Conservation (phyloP, 163 green algal species). For the Prototheca stagnorum region DNA sequence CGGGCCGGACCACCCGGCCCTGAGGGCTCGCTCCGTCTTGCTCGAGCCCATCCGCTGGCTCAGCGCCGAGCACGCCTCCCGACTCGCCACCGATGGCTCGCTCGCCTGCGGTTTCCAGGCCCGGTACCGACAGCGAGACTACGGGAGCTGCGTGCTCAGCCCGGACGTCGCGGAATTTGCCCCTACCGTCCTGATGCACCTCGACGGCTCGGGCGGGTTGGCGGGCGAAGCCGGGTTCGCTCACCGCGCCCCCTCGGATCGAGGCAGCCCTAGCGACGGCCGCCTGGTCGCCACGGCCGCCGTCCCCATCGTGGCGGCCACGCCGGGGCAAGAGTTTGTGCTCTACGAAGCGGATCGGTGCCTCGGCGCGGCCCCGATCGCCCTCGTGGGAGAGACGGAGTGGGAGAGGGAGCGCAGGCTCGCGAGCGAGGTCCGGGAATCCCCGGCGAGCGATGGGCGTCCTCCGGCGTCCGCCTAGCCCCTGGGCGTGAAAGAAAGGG, state of each 20-base stretch:
- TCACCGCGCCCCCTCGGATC: background rate
- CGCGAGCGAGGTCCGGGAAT: too few species aligned
- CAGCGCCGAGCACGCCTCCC: constrained; percentile 4
- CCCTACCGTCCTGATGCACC: too few species aligned
- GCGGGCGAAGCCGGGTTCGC: background rate
- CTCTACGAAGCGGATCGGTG: constrained; percentile 38
- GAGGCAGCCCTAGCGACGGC: background rate
- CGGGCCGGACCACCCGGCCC: constrained; percentile 40
- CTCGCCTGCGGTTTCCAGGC: constrained; percentile 32
- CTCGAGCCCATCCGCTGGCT: constrained; percentile 40
- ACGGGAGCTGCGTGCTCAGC: background rate
- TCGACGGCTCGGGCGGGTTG: too few species aligned
- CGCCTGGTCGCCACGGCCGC: constrained; percentile 17
- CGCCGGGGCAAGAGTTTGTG: constrained; percentile 40
- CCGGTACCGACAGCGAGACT: constrained; percentile 18
- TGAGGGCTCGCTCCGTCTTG: constrained; percentile 27
- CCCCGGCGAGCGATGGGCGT: too few species aligned
- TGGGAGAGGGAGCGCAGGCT: too few species aligned
- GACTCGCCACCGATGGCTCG: background rate
- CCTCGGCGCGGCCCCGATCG: constrained; percentile 33
- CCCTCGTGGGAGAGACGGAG: constrained; percentile 17
- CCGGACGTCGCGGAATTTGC: too few species aligned
- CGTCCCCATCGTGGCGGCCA: constrained; percentile 17
- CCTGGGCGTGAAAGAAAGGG: too few species aligned
- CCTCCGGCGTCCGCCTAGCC: too few species aligned